Percentiles rank a stretch among this genome's conserved stretches.
Evolutionary conservation across 2,329 filamentous ascomycete species (phyloP).

Genomic region (Akanthomyces dipterigenus): DNA sequence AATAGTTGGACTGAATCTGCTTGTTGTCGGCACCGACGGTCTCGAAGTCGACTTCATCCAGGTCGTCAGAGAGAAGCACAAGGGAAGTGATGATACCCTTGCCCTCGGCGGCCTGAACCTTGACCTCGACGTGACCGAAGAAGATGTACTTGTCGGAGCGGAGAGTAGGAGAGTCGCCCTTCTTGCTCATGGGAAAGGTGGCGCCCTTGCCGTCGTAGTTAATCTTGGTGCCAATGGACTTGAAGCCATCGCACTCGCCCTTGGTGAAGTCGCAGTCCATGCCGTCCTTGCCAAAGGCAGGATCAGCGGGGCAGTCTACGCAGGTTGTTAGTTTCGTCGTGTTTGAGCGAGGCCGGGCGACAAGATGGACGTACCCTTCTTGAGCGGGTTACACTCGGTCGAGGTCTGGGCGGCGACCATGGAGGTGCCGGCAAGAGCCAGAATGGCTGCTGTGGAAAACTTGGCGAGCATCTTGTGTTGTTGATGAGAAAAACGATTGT

Average conservation of each 20-base stretch:
- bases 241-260: slow-evolving; percentile 55
- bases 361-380: slow-evolving; percentile 35
- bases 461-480: slow-evolving; percentile 34
- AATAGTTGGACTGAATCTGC: slow-evolving; percentile 84
- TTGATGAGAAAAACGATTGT: slow-evolving; percentile 8
- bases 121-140: slow-evolving; percentile 82
- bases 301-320: slow-evolving; percentile 63
- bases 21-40: slow-evolving; percentile 72
- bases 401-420: slow-evolving; percentile 49
- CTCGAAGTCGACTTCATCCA: slow-evolving; percentile 96
- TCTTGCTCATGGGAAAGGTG: slow-evolving; percentile 60
- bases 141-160: slow-evolving; percentile 83
- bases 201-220: slow-evolving; percentile 42
- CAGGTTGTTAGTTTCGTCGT: not conserved
- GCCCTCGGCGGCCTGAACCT: slow-evolving; percentile 71
- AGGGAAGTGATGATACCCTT: slow-evolving; percentile 82
- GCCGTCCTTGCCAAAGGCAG: slow-evolving; percentile 61
- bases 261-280: slow-evolving; percentile 67
- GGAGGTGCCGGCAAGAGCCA: slow-evolving; percentile 43
- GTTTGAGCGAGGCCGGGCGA: no score
- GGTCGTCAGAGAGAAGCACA: slow-evolving; percentile 79
- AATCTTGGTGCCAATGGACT: slow-evolving; percentile 40
- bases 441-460: slow-evolving; percentile 37
- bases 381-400: slow-evolving; percentile 48
- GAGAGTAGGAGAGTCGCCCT: slow-evolving; percentile 65